These are phyloP conservation scores for Pestalotiopsis sp. DNA, from an alignment of 2,329 filamentous ascomycete species.

Conservation along the genomic window DNA sequence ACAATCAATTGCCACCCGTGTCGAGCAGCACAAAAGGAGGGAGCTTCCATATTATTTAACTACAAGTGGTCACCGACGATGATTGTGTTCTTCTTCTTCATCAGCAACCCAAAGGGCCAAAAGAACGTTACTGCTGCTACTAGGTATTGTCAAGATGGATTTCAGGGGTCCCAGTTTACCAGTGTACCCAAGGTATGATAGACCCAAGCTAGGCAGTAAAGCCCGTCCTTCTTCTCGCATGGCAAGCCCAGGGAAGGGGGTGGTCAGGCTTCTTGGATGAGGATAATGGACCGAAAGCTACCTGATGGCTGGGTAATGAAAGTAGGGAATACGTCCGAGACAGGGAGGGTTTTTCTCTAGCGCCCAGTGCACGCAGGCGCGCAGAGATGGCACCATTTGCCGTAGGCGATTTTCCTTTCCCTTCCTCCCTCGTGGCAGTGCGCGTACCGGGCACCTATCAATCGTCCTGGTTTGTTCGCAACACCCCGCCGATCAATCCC, in stretches of 20 bases:
- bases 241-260: background rate
- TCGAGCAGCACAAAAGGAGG: background rate
- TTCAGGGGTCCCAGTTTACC: background rate
- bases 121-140: background rate
- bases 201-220: background rate
- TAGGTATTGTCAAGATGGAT: slow-evolving; percentile 8
- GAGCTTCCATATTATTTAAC: background rate
- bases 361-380: background rate
- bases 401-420: background rate
- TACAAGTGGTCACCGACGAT: background rate
- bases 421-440: slow-evolving; percentile 16
- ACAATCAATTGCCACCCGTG: background rate
- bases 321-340: slow-evolving; percentile 8
- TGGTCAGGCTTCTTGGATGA: background rate
- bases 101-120: background rate
- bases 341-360: slow-evolving; percentile 1
- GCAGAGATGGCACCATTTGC: slow-evolving; percentile 4
- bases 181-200: background rate
- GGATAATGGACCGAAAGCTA: slow-evolving; percentile 16
- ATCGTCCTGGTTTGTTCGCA: background rate
- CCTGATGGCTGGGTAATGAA: slow-evolving; percentile 13
- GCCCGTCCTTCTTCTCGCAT: background rate
- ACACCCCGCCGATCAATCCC: background rate
- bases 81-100: background rate
- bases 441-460: slow-evolving; percentile 13